Evolutionary conservation across 2,329 filamentous ascomycete species (phyloP).

Genomic region (Ceratocystis alfenasii): DNA sequence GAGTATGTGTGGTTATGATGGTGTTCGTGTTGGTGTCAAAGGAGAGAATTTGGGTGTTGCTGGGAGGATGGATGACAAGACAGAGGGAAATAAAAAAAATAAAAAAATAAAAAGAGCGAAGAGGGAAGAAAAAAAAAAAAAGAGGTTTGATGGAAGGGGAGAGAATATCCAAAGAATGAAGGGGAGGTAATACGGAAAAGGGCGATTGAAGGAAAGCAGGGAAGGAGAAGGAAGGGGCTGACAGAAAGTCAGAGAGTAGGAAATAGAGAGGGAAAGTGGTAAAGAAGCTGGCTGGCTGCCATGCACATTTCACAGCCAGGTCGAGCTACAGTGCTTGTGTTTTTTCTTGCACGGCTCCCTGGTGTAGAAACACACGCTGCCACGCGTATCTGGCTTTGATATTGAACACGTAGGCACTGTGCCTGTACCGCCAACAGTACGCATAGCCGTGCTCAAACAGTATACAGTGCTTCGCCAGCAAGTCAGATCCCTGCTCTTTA

Average conservation of each 20-base stretch:
- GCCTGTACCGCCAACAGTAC: constrained; percentile 12
- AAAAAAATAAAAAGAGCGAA: constrained; percentile 8
- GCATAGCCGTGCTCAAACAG: constrained; percentile 13
- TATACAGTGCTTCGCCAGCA: constrained; percentile 11
- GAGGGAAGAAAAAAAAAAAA: constrained; percentile 18
- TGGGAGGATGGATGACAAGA: constrained; percentile 11
- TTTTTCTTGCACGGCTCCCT: neutral
- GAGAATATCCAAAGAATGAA: constrained; percentile 20
- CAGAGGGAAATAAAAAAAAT: neutral
- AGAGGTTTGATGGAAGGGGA: constrained; percentile 22
- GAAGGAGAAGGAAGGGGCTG: constrained; percentile 5
- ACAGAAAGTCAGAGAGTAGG: constrained; percentile 1
- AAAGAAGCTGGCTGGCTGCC: constrained; percentile 18
- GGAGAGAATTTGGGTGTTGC: constrained; percentile 4
- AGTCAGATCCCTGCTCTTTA: neutral
- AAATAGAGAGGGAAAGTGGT: neutral
- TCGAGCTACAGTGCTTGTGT: neutral
- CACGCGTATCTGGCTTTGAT: neutral
- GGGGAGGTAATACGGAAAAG: constrained; percentile 15
- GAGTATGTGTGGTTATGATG: neutral
- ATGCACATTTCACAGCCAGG: neutral
- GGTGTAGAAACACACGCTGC: neutral
- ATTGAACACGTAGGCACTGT: constrained; percentile 12
- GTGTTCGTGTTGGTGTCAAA: constrained; percentile 4
- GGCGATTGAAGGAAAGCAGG: constrained; percentile 5